These are phyloP conservation scores for Trichosanthes cucumerina DNA, from an alignment of 306 rosid species.

Conservation along the genomic window DNA sequence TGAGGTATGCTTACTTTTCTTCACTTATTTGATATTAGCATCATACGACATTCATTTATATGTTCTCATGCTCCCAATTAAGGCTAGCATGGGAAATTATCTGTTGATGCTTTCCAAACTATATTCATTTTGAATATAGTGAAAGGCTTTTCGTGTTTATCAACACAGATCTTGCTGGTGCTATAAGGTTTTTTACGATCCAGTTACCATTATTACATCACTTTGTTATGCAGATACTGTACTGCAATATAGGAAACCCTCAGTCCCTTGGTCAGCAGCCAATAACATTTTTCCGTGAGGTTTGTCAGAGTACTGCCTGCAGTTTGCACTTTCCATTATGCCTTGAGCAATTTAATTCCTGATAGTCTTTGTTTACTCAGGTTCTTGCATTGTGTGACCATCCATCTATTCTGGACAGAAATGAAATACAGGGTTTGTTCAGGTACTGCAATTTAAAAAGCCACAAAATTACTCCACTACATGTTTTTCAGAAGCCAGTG, in stretches of 20 bases:
- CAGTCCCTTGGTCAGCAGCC: constrained; percentile 94
- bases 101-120: background rate
- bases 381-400: constrained; percentile 84
- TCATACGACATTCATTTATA: background rate
- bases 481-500: background rate
- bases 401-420: constrained; percentile 72
- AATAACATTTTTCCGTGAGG: constrained; percentile 92
- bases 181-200: background rate
- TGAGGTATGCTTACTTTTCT: constrained; percentile 43
- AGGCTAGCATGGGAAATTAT: background rate
- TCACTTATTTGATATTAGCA: background rate
- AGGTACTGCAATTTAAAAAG: constrained; percentile 40
- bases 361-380: constrained; percentile 20
- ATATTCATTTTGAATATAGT: background rate
- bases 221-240: constrained; percentile 46
- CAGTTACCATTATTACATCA: background rate
- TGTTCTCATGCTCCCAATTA: background rate
- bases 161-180: background rate
- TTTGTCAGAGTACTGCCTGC: constrained; percentile 23
- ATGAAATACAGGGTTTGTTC: constrained; percentile 80
- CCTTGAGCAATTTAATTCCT: constrained; percentile 15
- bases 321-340: background rate
- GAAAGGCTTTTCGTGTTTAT: background rate
- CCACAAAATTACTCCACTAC: background rate
- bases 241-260: constrained; percentile 97